These are phyloP conservation scores for Candida broadrunensis DNA, from an alignment of 805 yeast species.

Conservation along the genomic window DNA sequence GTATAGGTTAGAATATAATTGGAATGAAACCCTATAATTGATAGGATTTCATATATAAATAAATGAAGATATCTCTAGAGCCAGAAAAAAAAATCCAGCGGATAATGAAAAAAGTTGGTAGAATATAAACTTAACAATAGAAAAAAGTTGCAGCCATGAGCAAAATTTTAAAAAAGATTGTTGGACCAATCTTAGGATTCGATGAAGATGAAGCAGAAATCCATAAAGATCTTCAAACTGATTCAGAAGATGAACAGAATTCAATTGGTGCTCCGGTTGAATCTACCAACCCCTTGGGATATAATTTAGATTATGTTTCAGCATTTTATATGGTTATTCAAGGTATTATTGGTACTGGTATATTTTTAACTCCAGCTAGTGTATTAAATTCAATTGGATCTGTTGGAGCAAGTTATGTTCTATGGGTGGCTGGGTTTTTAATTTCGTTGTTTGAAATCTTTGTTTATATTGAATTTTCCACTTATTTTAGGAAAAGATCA, in stretches of 20 bases:
- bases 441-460: slow-evolving; percentile 37
- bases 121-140: too few relatives aligned
- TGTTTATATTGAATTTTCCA: slow-evolving; percentile 40
- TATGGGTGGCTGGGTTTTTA: slow-evolving; percentile 39
- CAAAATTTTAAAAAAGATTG: not conserved
- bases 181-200: slow-evolving; percentile 7
- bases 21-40: too few relatives aligned
- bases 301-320: slow-evolving; percentile 47
- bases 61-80: too few relatives aligned
- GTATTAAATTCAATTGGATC: slow-evolving; percentile 46
- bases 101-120: too few relatives aligned
- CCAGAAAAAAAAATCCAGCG: too few relatives aligned
- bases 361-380: slow-evolving; percentile 42
- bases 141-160: not conserved
- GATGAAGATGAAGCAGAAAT: slow-evolving; percentile 1
- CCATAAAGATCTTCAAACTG: not conserved
- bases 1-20: too few relatives aligned
- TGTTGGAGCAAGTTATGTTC: slow-evolving; percentile 39
- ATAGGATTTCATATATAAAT: too few relatives aligned
- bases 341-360: slow-evolving; percentile 49
- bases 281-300: slow-evolving; percentile 32
- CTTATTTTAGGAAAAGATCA: slow-evolving; percentile 19
- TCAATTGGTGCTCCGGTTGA: slow-evolving; percentile 42
- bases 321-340: slow-evolving; percentile 63
- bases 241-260: slow-evolving; percentile 12